phyloP scores from a whole-genome alignment of 805 yeast species.

The Saccharomycopsis schoenii region DNA sequence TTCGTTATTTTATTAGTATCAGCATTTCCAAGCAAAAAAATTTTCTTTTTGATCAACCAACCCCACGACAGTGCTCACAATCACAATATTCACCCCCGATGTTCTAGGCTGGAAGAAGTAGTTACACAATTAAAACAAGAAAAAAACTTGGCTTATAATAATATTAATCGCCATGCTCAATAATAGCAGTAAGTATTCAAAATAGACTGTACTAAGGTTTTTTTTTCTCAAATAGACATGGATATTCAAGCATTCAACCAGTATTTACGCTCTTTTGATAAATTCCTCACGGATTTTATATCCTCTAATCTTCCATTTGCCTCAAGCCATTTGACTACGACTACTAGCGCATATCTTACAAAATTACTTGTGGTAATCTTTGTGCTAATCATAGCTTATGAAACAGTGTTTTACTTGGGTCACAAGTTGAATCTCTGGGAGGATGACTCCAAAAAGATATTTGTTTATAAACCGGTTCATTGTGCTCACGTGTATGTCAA shows the following conservation, averaged over 20 bases:
- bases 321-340: slow-evolving; percentile 9
- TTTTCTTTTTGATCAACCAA: neutral
- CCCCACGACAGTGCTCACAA: neutral
- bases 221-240: neutral
- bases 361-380: slow-evolving; percentile 20
- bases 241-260: neutral
- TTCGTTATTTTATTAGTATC: no score
- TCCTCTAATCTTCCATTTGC: slow-evolving; percentile 14
- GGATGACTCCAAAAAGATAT: slow-evolving; percentile 47
- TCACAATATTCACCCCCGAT: no score
- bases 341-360: slow-evolving; percentile 19
- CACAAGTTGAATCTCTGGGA: slow-evolving; percentile 36
- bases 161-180: neutral
- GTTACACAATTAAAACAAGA: no score
- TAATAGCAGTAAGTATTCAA: neutral
- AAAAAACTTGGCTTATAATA: neutral
- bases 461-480: slow-evolving; percentile 65
- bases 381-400: slow-evolving; percentile 25
- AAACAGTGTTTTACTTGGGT: slow-evolving; percentile 34
- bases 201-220: neutral
- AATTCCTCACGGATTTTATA: slow-evolving; percentile 1
- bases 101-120: no score
- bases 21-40: neutral
- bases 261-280: neutral
- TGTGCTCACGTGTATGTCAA: slow-evolving; percentile 63